A percentile compares a stretch with the other conserved stretches of the same genome.
phyloP scores from a whole-genome alignment of 208 protist genomes.

The Trypanosoma mega region DNA sequence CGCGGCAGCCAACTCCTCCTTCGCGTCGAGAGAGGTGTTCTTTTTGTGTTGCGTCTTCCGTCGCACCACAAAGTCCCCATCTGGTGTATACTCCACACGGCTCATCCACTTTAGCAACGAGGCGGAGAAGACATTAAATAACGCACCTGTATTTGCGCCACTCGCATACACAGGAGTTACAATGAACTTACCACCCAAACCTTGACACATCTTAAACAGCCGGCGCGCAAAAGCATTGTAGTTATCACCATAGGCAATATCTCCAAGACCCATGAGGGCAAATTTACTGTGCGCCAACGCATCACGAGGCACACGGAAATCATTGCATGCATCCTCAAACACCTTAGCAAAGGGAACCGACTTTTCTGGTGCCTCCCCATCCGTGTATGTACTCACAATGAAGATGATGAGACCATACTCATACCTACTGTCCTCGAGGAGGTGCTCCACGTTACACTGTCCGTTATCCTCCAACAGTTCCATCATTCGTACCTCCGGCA shows the following conservation, averaged over 20 bases:
- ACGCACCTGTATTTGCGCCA: slow-evolving; percentile 39
- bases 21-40: too few species aligned
- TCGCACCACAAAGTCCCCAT: slow-evolving; percentile 30
- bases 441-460: slow-evolving; percentile 43
- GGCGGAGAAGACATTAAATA: slow-evolving; percentile 63
- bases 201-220: slow-evolving; percentile 65
- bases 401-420: slow-evolving; percentile 59
- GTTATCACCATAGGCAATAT: slow-evolving; percentile 72
- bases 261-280: slow-evolving; percentile 87
- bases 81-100: slow-evolving; percentile 40
- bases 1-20: slow-evolving; percentile 15
- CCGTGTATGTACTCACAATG: slow-evolving; percentile 78
- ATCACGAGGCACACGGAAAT: slow-evolving; percentile 78
- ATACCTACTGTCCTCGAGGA: slow-evolving; percentile 37
- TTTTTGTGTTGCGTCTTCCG: too few species aligned
- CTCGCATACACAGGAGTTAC: slow-evolving; percentile 81
- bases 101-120: slow-evolving; percentile 66
- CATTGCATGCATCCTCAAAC: slow-evolving; percentile 77
- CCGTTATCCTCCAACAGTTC: slow-evolving; percentile 22
- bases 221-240: slow-evolving; percentile 86
- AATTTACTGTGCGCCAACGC: slow-evolving; percentile 58
- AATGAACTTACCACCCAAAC: slow-evolving; percentile 69
- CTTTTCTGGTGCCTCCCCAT: slow-evolving; percentile 62
- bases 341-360: slow-evolving; percentile 62
- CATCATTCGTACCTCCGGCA: slow-evolving; percentile 19